Evolutionary conservation across 257 asterid genomes (phyloP).

Genomic region (Solanum dulcamara): DNA sequence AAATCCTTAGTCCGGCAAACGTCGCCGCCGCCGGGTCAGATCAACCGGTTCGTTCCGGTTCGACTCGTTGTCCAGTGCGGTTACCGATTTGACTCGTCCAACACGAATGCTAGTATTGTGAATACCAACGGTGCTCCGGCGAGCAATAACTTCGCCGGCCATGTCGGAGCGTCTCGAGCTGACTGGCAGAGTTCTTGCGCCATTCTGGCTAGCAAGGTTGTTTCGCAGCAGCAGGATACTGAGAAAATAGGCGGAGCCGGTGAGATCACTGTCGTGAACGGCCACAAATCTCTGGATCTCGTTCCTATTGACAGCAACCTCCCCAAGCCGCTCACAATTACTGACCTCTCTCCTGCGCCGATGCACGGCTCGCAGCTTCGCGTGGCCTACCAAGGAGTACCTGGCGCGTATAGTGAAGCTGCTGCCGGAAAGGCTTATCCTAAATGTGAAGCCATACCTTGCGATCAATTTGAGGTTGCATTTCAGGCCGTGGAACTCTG

Average conservation of each 20-base stretch:
- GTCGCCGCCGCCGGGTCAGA: slow-evolving; percentile 8
- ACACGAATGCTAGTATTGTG: slow-evolving; percentile 4
- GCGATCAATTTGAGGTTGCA: slow-evolving; percentile 88
- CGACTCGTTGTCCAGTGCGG: slow-evolving; percentile 16
- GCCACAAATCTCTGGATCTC: slow-evolving; percentile 53
- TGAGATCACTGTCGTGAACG: slow-evolving; percentile 51
- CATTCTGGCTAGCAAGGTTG: slow-evolving; percentile 76
- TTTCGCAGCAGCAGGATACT: slow-evolving; percentile 62
- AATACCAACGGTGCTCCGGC: background rate
- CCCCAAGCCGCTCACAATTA: slow-evolving; percentile 47
- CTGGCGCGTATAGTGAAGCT: slow-evolving; percentile 89
- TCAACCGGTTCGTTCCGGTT: slow-evolving; percentile 9
- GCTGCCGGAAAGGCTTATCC: slow-evolving; percentile 89
- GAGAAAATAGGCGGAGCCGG: slow-evolving; percentile 43
- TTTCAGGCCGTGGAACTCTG: slow-evolving; percentile 86
- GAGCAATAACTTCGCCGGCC: slow-evolving; percentile 15
- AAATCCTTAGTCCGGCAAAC: slow-evolving; percentile 17
- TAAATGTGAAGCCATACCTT: slow-evolving; percentile 72
- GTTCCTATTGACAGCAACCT: slow-evolving; percentile 33
- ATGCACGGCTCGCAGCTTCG: slow-evolving; percentile 70
- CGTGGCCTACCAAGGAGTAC: slow-evolving; percentile 87
- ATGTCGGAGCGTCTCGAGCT: slow-evolving; percentile 38
- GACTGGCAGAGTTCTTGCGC: slow-evolving; percentile 98
- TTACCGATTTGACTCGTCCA: slow-evolving; percentile 30
- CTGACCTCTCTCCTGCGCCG: slow-evolving; percentile 88